Evolutionary conservation across 495 filamentous ascomycete species (phyloP), one percentile per base, ranked within the genome.

Genomic region (Podospora pseudocomata): DNA sequence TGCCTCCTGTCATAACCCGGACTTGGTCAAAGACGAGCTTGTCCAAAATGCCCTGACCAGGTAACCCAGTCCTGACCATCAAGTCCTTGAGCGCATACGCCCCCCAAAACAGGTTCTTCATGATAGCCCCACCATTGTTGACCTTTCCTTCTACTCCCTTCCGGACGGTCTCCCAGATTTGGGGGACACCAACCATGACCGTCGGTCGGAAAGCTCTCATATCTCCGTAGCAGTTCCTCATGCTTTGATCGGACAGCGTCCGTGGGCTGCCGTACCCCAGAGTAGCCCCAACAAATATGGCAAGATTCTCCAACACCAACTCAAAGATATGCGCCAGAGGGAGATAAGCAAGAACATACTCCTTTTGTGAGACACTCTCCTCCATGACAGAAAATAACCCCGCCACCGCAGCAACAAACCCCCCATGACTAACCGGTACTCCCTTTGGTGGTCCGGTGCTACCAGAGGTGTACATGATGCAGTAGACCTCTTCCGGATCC

Each of bases 381-480:
- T 77, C 77, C 64, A 82, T 70, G 34, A 79, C 74, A 34, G 74
- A 69, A 67, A 78, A 75, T 19, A 85, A 73, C 16, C 82, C 82
- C 1, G 81, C 77, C 15, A 84, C 77, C 44, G 88, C 91, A 0
- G 91, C 86, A 4, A 96, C 86, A 19, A 94, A 88, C 64, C 88
- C 89, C 66, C 82, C 83, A 74, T 97, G 94, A 2, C 88, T 89
- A 67, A 97, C 81, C 20, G 91, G 85, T 4, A 96, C 93, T 66
- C 94, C 94, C 78, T 97, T 97, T 5, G 94, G 94, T 34, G 88
- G 83, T 2, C 94, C 94, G 0, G 94, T 97, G 16, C 93, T 96
- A 20, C 94, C 94, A 6, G 91, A 95, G 16, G 94, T 97, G 80
- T 97, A 97, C 83, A 97, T 97, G 79, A 97, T 93, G 60, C 94